phyloP scores from a whole-genome alignment of 352 stramenopile genomes.

The Pythium phragmiticola region DNA sequence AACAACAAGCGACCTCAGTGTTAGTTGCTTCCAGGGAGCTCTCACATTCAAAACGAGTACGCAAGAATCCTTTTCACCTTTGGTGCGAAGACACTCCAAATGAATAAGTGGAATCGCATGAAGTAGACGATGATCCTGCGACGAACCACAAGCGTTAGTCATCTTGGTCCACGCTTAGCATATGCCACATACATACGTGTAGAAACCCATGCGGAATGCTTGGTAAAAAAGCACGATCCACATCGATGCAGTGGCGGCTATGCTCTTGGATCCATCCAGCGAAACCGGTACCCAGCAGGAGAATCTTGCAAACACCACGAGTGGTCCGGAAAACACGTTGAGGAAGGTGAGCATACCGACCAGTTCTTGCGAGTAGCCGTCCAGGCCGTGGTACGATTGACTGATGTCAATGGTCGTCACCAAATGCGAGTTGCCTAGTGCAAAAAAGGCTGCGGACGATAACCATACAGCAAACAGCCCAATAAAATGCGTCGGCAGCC shows the following conservation, averaged over 20 bases:
- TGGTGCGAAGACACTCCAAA: slow-evolving; percentile 90
- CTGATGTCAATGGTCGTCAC: slow-evolving; percentile 90
- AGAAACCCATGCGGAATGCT: slow-evolving; percentile 20
- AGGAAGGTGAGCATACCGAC: slow-evolving; percentile 74
- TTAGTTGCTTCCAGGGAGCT: not conserved
- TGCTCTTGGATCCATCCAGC: not conserved
- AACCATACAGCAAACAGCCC: slow-evolving; percentile 28
- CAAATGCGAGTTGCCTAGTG: slow-evolving; percentile 86
- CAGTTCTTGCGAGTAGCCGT: slow-evolving; percentile 77
- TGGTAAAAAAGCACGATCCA: slow-evolving; percentile 19
- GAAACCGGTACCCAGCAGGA: slow-evolving; percentile 35
- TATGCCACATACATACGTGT: slow-evolving; percentile 15
- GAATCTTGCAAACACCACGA: slow-evolving; percentile 57
- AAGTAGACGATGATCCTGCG: slow-evolving; percentile 76
- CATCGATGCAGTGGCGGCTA: not conserved
- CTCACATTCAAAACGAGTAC: not conserved
- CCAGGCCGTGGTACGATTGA: slow-evolving; percentile 81
- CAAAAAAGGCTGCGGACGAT: slow-evolving; percentile 77
- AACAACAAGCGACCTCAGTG: not conserved
- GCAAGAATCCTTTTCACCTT: slow-evolving; percentile 44
- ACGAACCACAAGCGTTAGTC: not conserved
- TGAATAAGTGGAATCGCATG: slow-evolving; percentile 90
- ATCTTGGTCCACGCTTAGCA: not conserved
- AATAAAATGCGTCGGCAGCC: not conserved
- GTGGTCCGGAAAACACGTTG: slow-evolving; percentile 70